A percentile compares a stretch with the other conserved stretches of the same genome.
These are phyloP conservation scores for Termitomyces titanicus DNA, from an alignment of 768 basidiomycete genomes.

Conservation along the genomic window DNA sequence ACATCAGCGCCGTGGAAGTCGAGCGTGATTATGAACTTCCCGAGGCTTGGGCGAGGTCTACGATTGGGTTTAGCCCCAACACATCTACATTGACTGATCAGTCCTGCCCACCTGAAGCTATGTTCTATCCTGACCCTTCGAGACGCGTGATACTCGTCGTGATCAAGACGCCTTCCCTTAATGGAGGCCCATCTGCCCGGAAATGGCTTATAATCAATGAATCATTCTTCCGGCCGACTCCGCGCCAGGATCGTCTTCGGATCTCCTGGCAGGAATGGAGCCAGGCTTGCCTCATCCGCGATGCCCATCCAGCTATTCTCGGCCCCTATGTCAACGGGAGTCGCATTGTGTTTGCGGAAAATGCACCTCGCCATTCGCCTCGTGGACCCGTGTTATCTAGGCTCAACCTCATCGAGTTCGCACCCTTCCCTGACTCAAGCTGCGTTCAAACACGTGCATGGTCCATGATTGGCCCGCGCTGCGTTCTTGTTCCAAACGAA, in stretches of 20 bases:
- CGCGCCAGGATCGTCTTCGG: constrained; percentile 37
- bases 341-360: constrained; percentile 44
- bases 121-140: constrained; percentile 57
- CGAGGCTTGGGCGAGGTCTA: constrained; percentile 43
- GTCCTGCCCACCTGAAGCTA: constrained; percentile 33
- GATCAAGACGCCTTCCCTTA: constrained; percentile 35
- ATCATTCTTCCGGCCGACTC: constrained; percentile 42
- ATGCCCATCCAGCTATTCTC: constrained; percentile 30
- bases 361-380: constrained; percentile 18
- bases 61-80: constrained; percentile 47
- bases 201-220: constrained; percentile 57
- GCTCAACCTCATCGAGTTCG: constrained; percentile 42
- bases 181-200: constrained; percentile 25
- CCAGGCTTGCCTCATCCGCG: constrained; percentile 44
- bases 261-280: constrained; percentile 59
- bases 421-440: constrained; percentile 35
- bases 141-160: constrained; percentile 46
- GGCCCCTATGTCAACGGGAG: constrained; percentile 44
- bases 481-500: constrained; percentile 39
- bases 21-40: constrained; percentile 58
- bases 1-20: constrained; percentile 36
- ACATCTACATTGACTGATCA: constrained; percentile 35
- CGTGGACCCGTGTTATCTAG: constrained; percentile 20
- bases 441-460: constrained; percentile 30
- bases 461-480: constrained; percentile 38